Evolutionary conservation across 2,329 filamentous ascomycete species (phyloP), one percentile per base, ranked within the genome.

Genomic region (Alternaria consortialis): DNA sequence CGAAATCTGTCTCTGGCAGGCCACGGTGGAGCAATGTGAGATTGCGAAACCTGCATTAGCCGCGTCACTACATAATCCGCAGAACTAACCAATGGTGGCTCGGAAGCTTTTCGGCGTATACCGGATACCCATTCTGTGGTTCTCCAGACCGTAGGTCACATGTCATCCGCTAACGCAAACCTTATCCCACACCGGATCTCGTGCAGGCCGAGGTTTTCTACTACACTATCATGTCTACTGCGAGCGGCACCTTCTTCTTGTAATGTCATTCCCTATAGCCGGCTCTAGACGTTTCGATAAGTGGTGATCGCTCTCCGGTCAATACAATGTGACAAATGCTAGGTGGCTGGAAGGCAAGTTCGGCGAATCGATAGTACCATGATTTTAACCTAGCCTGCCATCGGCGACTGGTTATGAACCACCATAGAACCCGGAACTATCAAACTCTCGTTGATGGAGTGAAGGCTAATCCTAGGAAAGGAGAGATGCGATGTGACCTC

Each of bases 11-110:
- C 23, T 51, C 37, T 51, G 55, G 51, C 46, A 27, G 51, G 44
- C 47, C 42, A 53, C 40, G 13, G 15, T 13, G 32, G 43, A 39
- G 51, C 23, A 47, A 32, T 36, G 17, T 40, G 27, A 44, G 39
- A 52, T 44, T 47, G 57, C 39, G 37, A 56, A 37, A 39, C 44
- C 9, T 47, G 57, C 44, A 47, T 53, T 60, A 60, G 57, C 44
- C 20, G 42, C 44, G 42, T 56, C 43, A 54, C 52, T 42, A 56
- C 51, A 46, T 23, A 44, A 50, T 36, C 11, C 23, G 31, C 36
- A 31, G 20, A 17, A 25, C 44, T 50, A 59, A 43, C 51, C 46
- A 40, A 36, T 60, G 48, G 44, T 46, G 52, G 37, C 23, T 31
- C 37, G 54, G 36, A 40, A 46, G 42, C 32, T 20, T 60, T 56